Base-by-base conservation (phyloP, 2,329 filamentous ascomycete genomes). In the Fusarium fujikuroi region DNA sequence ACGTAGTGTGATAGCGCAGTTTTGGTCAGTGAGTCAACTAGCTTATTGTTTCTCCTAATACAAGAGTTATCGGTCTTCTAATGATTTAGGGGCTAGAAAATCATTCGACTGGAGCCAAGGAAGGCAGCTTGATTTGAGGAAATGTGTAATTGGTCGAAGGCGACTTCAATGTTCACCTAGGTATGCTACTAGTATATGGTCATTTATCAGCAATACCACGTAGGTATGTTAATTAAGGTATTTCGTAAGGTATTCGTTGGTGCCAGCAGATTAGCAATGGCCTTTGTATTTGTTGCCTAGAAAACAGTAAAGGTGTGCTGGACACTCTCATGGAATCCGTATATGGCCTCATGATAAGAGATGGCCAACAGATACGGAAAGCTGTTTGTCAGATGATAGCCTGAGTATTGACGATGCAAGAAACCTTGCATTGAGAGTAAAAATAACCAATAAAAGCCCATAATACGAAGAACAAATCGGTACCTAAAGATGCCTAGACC, bases 401-500 rank as follows among this genome's bases (percentile, higher is more conserved):
- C 58, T 56, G 32, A 60, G n/a, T 40, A 66, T 50, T 32, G 44
- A 56, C 53, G 21, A 57, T 44, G 43, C 19, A 19, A 54, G 30
- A 30, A 46, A 60, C 40, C 46, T 56, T 7, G n/a, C 15, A 16
- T 15, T 23, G 47, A 57, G 7, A 52, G 18, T 21, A 42, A 40
- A 47, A 50, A 44, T 39, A 19, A 49, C 70, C 49, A 72, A 73
- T 68, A 52, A 59, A 39, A 65, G n/a, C 23, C 60, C 19, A 23
- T 46, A 9, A 36, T 40, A 42, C 12, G 21, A 10, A 43, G 23
- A 30, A 60, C 25, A 44, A 30, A 60, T 74, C 67, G 58, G 46
- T 64, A 73, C 66, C 71, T 72, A 43, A 73, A 53, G 56, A 43
- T 65, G 57, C 56, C 71, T 67, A 28, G 70, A 40, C 37, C 40